phyloP scores from a whole-genome alignment of 2,329 filamentous ascomycete species.

The Colletotrichum simmondsii region DNA sequence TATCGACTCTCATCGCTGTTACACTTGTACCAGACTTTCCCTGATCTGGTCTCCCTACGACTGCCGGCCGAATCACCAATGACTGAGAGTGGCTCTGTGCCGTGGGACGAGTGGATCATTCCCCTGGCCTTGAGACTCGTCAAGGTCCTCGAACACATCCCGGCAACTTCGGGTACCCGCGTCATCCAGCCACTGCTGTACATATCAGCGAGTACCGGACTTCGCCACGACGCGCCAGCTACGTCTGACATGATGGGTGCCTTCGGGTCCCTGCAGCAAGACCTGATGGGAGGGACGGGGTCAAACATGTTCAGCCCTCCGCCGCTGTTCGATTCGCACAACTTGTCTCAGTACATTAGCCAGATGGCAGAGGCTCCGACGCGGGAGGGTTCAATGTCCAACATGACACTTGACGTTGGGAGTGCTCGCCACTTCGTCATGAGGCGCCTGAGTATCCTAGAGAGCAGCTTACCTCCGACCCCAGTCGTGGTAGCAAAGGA shows the following conservation, averaged over 20 bases:
- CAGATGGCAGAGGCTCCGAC: constrained; percentile 33
- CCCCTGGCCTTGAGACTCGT: constrained; percentile 46
- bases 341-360: constrained; percentile 29
- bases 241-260: constrained; percentile 26
- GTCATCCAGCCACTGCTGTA: constrained; percentile 51
- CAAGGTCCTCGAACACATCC: constrained; percentile 47
- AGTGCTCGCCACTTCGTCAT: constrained; percentile 52
- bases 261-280: constrained; percentile 28
- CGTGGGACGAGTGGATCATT: constrained; percentile 50
- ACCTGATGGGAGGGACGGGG: constrained; percentile 14
- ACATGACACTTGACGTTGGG: constrained; percentile 48
- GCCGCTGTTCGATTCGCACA: constrained; percentile 12
- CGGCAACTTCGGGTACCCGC: constrained; percentile 46
- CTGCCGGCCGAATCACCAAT: constrained; percentile 38
- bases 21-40: constrained; percentile 53
- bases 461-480: constrained; percentile 52
- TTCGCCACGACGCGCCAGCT: constrained; percentile 38
- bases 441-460: constrained; percentile 49
- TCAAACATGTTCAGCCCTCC: constrained; percentile 9
- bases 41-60: constrained; percentile 43
- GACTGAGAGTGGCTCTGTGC: constrained; percentile 35
- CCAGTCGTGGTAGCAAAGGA: constrained; percentile 55
- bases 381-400: constrained; percentile 7
- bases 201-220: constrained; percentile 48
- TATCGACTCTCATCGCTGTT: constrained; percentile 49